These are phyloP conservation scores for Rhodotorula paludigena DNA, from an alignment of 768 basidiomycete genomes.

Conservation along the genomic window DNA sequence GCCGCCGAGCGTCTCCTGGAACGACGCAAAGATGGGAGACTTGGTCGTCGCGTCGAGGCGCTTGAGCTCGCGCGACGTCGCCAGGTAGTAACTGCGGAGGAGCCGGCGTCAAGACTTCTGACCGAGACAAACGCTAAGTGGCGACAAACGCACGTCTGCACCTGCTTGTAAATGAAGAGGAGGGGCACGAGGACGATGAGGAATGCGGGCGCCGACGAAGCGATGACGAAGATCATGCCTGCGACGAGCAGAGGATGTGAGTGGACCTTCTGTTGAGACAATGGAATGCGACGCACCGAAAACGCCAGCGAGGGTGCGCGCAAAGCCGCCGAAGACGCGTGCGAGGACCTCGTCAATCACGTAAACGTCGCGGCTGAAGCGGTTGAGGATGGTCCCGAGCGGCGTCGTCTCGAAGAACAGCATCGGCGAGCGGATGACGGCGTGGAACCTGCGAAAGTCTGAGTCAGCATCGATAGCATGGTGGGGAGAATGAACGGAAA, in stretches of 20 bases:
- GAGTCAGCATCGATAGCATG: not conserved
- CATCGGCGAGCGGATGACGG: conserved; percentile 64
- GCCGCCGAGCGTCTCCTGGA: conserved; percentile 53
- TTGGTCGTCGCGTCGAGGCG: conserved; percentile 82
- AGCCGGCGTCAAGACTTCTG: conserved; percentile 44
- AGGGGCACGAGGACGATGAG: conserved; percentile 76
- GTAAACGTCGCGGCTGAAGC: conserved; percentile 74
- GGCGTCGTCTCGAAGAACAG: conserved; percentile 86
- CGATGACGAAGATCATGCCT: conserved; percentile 41
- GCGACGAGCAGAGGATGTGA: no score
- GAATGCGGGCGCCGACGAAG: conserved; percentile 51
- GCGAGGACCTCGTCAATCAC: conserved; percentile 72
- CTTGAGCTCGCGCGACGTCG: conserved; percentile 80
- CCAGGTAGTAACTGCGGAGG: conserved; percentile 69
- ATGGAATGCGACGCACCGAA: conserved; percentile 5
- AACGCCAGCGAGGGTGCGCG: conserved; percentile 53
- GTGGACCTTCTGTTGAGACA: not conserved
- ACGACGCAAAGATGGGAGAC: conserved; percentile 79
- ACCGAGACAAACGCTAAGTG: not conserved
- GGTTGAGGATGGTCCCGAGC: conserved; percentile 76
- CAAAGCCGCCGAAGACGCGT: conserved; percentile 66
- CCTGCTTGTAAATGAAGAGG: conserved; percentile 59
- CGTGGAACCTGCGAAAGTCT: conserved; percentile 49
- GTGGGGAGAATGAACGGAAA: not conserved
- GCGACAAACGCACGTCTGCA: conserved; percentile 17